Percentiles rank a stretch among this genome's conserved stretches.
These are phyloP conservation scores for Chaetomium sp. DNA, from an alignment of 2,329 filamentous ascomycete species.

Conservation along the genomic window DNA sequence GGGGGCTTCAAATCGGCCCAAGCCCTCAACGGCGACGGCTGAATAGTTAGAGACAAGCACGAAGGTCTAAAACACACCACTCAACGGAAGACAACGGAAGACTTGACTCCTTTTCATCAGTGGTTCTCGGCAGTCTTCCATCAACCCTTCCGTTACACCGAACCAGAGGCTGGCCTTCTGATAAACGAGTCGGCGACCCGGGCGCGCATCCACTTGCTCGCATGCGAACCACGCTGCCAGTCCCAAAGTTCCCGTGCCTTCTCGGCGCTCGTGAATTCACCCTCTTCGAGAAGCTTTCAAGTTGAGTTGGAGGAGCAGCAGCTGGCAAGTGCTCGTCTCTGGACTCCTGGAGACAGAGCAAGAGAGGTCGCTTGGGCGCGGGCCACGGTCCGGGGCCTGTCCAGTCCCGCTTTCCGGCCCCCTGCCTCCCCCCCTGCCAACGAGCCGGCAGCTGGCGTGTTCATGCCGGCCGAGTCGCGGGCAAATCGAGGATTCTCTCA, in stretches of 20 bases:
- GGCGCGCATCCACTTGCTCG: conserved; percentile 2
- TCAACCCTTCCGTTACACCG: conserved; percentile 31
- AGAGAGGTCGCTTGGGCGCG: neutral
- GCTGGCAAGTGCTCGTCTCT: neutral
- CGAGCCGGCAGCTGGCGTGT: conserved; percentile 25
- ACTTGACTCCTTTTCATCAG: conserved; percentile 14
- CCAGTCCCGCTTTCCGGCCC: conserved; percentile 2
- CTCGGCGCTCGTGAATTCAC: neutral
- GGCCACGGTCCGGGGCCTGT: conserved; percentile 2
- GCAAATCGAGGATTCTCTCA: conserved; percentile 28
- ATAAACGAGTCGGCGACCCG: conserved; percentile 29
- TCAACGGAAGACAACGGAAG: conserved; percentile 12
- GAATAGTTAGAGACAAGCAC: conserved; percentile 18
- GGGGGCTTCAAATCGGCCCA: neutral
- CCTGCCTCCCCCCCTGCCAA: conserved; percentile 9
- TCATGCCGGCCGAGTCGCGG: conserved; percentile 18
- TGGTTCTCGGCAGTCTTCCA: conserved; percentile 25
- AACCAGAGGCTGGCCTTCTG: conserved; percentile 10
- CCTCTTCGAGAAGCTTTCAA: neutral
- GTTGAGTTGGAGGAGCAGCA: neutral
- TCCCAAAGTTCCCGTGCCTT: neutral
- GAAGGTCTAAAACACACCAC: conserved; percentile 5
- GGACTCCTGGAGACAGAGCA: no score
- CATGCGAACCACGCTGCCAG: neutral
- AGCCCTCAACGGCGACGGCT: conserved; percentile 7